Evolutionary conservation across 2,329 filamentous ascomycete genomes (phyloP), one percentile per base, ranked within the genome.

Genomic region (Cadophora luteo-olivacea): DNA sequence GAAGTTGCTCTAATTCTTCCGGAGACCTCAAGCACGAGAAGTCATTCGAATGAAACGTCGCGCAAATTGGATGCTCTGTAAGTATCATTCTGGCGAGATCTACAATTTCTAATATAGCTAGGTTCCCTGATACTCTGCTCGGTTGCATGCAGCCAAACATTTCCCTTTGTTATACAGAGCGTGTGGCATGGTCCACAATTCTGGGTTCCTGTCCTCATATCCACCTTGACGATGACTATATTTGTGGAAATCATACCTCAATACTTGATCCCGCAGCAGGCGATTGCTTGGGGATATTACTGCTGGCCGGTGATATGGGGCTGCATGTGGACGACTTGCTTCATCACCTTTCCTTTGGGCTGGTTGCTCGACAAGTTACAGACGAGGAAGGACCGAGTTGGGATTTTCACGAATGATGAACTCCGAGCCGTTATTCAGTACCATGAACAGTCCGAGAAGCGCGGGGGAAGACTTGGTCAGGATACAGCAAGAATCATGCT

Each of bases 41-140:
- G 67, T 77, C 32, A 48, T 61, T 24, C 55, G 65, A 24, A 66
- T 77, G 64, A 76, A 73, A 63, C 58, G 55, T 8, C 68, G 72
- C 32, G 55, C 45, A n/a, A 75, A 70, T 49, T 77, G 75, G 75
- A 71, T 77, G 69, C 65, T 76, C 19, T 76, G 75, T 76, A 66
- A 69, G 69, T 68, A 14, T 51, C 29, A 8, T 8, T 24, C n/a
- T 33, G 24, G 38, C 48, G 45, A 49, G 2, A 22, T 55, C 29
- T 45, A 16, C 36, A 7, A 1, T 57, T 51, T 24, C 61, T 69
- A 14, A 68, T 29, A 36, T 4, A 54, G 9, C 4, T 57, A 77
- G 74, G 75, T 58, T 76, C 75, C 7, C 58, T 77, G 45, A 67
- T 77, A 51, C 66, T 77, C 9, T 70, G 66, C 51, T 69, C 74